Evolutionary conservation across 2,329 filamentous ascomycete species (phyloP).

Genomic region (Ophiostoma pallidulum): DNA sequence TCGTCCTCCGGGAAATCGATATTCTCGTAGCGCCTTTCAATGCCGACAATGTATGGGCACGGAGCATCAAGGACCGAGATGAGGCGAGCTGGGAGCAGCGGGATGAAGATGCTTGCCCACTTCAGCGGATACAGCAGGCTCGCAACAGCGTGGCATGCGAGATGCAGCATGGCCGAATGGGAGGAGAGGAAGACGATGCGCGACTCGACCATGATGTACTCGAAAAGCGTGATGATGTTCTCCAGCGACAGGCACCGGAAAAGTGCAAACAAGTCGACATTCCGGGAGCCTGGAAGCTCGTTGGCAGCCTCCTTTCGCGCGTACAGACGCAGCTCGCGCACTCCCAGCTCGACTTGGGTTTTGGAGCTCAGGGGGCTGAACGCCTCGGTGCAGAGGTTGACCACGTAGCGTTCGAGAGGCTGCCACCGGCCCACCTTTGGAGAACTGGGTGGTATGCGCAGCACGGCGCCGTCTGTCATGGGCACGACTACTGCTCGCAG

Average conservation of each 20-base stretch:
- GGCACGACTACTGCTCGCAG: slow-evolving; percentile 86
- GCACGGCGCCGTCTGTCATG: slow-evolving; percentile 80
- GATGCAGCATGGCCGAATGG: slow-evolving; percentile 90
- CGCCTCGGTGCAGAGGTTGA: slow-evolving; percentile 93
- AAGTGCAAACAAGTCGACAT: slow-evolving; percentile 83
- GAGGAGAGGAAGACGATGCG: slow-evolving; percentile 94
- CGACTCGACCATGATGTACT: slow-evolving; percentile 86
- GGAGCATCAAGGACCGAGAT: slow-evolving; percentile 88
- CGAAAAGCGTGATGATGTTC: slow-evolving; percentile 86
- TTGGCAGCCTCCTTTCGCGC: slow-evolving; percentile 72
- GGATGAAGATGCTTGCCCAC: slow-evolving; percentile 92
- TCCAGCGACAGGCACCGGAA: slow-evolving; percentile 85
- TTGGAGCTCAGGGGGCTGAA: slow-evolving; percentile 86
- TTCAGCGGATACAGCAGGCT: slow-evolving; percentile 82
- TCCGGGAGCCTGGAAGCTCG: slow-evolving; percentile 84
- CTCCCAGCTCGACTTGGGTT: slow-evolving; percentile 85
- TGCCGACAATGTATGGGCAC: slow-evolving; percentile 93
- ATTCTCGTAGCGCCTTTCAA: slow-evolving; percentile 83
- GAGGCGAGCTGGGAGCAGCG: slow-evolving; percentile 76
- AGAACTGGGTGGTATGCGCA: slow-evolving; percentile 78
- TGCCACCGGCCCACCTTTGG: slow-evolving; percentile 92
- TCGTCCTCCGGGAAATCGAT: slow-evolving; percentile 87
- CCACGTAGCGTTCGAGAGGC: slow-evolving; percentile 88
- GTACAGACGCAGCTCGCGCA: slow-evolving; percentile 84
- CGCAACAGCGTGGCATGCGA: slow-evolving; percentile 78